Evolutionary conservation across 176 grass and related monocot species (phyloP).

Genomic region (Eleusine coracana): DNA sequence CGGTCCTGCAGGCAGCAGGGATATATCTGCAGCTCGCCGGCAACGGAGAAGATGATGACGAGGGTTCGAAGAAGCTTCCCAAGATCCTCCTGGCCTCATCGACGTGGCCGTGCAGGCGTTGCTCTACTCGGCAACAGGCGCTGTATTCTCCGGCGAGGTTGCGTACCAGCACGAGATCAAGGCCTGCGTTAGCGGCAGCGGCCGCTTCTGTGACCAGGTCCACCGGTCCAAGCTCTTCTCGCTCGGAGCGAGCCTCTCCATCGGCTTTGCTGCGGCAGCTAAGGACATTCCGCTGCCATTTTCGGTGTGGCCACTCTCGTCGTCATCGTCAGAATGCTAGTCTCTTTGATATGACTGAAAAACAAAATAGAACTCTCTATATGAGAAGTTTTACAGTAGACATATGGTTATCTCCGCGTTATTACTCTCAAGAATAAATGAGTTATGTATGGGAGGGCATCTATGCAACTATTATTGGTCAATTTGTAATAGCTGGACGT

Average conservation of each 20-base stretch:
- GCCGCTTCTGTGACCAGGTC: slow-evolving; percentile 12
- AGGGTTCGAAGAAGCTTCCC: background rate
- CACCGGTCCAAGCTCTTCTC: slow-evolving; percentile 10
- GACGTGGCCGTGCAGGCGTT: slow-evolving; percentile 31
- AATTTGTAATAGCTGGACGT: too few relatives aligned
- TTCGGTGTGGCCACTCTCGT: slow-evolving; percentile 1
- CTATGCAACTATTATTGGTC: too few relatives aligned
- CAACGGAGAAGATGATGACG: background rate
- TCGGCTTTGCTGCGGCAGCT: background rate
- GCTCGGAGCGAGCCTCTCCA: background rate
- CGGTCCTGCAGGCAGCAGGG: slow-evolving; percentile 24
- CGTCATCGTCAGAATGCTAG: background rate
- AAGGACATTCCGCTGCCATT: slow-evolving; percentile 17
- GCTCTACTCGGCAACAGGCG: slow-evolving; percentile 13
- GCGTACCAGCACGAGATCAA: background rate
- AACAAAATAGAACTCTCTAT: too few relatives aligned
- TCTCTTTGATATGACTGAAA: too few relatives aligned
- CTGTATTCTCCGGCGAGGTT: background rate
- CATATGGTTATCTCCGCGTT: too few relatives aligned
- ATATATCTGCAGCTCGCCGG: slow-evolving; percentile 25
- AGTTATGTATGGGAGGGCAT: too few relatives aligned
- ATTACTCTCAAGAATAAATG: too few relatives aligned
- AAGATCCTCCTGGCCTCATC: background rate
- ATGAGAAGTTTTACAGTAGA: too few relatives aligned
- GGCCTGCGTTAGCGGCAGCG: background rate